Conservation (phyloP, 352 stramenopile species). For the Nothophytophthora sp. region DNA sequence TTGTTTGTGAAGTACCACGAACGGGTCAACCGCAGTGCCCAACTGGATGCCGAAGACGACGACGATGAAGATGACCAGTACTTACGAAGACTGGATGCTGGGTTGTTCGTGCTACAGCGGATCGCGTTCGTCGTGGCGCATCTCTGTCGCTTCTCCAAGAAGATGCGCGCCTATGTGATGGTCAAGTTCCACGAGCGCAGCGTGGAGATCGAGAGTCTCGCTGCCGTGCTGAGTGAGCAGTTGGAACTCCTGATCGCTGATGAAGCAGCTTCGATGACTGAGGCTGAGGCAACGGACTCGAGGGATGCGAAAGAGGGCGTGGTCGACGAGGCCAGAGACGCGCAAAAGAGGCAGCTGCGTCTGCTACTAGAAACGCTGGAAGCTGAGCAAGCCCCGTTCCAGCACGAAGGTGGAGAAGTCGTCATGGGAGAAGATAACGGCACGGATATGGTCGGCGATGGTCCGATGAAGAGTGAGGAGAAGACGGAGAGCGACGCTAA, state of each 20-base stretch:
- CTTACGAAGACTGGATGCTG: slow-evolving; percentile 67
- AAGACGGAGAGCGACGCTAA: slow-evolving; percentile 1
- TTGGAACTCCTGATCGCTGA: slow-evolving; percentile 45
- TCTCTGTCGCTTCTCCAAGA: slow-evolving; percentile 60
- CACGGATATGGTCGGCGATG: too few relatives aligned
- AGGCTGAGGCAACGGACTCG: not conserved
- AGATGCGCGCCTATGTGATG: slow-evolving; percentile 67
- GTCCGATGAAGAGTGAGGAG: too few relatives aligned
- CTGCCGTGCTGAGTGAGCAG: slow-evolving; percentile 55
- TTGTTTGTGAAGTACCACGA: slow-evolving; percentile 75
- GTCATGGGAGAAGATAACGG: too few relatives aligned
- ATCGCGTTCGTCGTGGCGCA: slow-evolving; percentile 66
- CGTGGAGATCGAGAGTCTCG: slow-evolving; percentile 48
- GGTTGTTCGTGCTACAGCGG: slow-evolving; percentile 80
- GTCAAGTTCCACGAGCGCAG: slow-evolving; percentile 79
- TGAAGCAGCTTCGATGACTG: slow-evolving; percentile 3
- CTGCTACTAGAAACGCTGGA: slow-evolving; percentile 39
- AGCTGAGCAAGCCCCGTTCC: slow-evolving; percentile 5
- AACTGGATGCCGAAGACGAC: slow-evolving; percentile 30
- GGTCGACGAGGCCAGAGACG: slow-evolving; percentile 27
- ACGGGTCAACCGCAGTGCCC: slow-evolving; percentile 37
- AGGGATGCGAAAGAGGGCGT: slow-evolving; percentile 16
- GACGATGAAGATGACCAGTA: slow-evolving; percentile 53
- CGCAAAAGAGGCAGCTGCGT: slow-evolving; percentile 38
- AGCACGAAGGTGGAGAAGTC: too few relatives aligned